Conservation (phyloP, 345 rosid species). For the Reutealis trisperma region DNA sequence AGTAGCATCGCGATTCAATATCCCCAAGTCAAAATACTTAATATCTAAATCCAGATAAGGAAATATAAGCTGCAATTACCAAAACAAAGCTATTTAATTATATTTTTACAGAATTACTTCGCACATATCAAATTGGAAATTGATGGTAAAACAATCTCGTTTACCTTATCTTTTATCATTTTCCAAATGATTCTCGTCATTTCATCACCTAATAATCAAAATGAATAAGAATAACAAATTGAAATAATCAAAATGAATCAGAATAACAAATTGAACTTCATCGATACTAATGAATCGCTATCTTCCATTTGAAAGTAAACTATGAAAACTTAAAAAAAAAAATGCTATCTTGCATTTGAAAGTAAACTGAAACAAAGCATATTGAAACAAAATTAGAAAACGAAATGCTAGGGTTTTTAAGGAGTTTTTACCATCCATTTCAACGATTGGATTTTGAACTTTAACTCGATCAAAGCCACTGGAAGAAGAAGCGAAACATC, state of each 20-base stretch:
- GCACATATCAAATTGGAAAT: conserved; percentile 1
- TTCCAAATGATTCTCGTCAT: conserved; percentile 93
- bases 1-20: conserved; percentile 87
- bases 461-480: conserved; percentile 36
- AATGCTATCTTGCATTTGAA: background rate
- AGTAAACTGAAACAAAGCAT: background rate
- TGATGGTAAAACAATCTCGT: conserved; percentile 11
- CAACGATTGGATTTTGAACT: conserved; percentile 44
- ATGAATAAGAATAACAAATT: no score
- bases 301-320: background rate
- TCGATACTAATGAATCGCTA: no score
- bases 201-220: conserved; percentile 72
- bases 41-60: conserved; percentile 85
- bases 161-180: conserved; percentile 84
- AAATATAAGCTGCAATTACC: conserved; percentile 67
- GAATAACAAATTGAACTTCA: no score
- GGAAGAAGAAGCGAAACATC: conserved; percentile 35
- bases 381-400: background rate
- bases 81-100: background rate
- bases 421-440: conserved; percentile 50
- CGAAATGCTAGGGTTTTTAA: conserved; percentile 12
- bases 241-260: background rate
- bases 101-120: background rate
- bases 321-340: no score
- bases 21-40: conserved; percentile 87